These are phyloP conservation scores for Elaeis guineensis DNA, from an alignment of 176 grass and related monocot species.

Conservation along the genomic window DNA sequence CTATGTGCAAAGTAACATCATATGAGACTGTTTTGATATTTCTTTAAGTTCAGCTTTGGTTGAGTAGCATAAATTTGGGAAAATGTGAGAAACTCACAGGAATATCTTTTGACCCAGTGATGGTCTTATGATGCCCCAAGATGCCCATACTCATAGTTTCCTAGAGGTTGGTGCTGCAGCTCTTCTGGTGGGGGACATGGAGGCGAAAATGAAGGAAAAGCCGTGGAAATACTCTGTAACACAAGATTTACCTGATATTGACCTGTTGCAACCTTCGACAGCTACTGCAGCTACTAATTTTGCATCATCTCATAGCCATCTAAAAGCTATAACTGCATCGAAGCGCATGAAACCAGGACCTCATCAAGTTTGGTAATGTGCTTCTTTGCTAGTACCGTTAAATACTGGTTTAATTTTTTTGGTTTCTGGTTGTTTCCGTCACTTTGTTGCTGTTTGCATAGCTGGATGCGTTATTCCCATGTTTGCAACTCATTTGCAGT, in stretches of 20 bases:
- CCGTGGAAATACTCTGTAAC: conserved; percentile 52
- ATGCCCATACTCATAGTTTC: conserved; percentile 52
- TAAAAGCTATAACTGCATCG: conserved; percentile 95
- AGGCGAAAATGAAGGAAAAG: conserved; percentile 60
- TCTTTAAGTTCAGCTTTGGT: too few relatives aligned
- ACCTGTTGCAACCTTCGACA: conserved; percentile 70
- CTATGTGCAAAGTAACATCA: background rate
- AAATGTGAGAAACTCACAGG: background rate
- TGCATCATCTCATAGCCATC: conserved; percentile 61
- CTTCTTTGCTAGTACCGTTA: background rate
- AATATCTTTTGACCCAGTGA: conserved; percentile 25
- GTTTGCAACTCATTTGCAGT: too few relatives aligned
- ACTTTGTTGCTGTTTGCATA: conserved; percentile 1
- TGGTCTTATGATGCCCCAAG: conserved; percentile 41
- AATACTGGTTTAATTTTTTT: background rate
- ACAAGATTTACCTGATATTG: conserved; percentile 84
- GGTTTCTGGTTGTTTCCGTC: conserved; percentile 4
- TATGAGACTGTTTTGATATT: too few relatives aligned
- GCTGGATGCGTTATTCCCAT: too few relatives aligned
- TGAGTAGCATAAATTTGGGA: too few relatives aligned
- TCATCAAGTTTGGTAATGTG: conserved; percentile 79
- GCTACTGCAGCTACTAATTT: conserved; percentile 50
- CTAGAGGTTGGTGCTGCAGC: conserved; percentile 85
- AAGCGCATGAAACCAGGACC: conserved; percentile 88
- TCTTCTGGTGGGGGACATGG: conserved; percentile 85